phyloP scores from a whole-genome alignment of 2,329 filamentous ascomycete genomes.

The Aspergillus quadrilineatus region DNA sequence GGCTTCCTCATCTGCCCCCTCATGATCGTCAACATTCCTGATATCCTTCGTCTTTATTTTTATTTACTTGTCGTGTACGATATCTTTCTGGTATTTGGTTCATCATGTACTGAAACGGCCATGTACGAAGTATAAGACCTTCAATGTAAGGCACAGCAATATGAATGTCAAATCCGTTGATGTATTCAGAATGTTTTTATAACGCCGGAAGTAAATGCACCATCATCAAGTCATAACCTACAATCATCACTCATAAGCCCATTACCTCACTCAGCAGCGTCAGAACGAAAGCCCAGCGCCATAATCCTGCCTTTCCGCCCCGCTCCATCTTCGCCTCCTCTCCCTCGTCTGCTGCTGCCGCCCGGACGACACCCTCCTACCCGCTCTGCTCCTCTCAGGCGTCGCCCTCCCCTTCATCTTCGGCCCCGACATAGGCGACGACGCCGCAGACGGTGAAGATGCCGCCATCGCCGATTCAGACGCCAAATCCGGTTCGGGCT shows the following conservation, averaged over 20 bases:
- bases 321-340: constrained; percentile 23
- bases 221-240: constrained; percentile 6
- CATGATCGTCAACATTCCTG: neutral
- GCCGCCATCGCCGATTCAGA: neutral
- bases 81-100: neutral
- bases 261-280: neutral
- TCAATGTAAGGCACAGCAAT: neutral
- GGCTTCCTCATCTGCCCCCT: neutral
- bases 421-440: neutral
- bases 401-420: constrained; percentile 12
- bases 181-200: neutral
- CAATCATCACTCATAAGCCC: neutral
- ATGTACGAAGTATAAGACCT: constrained; percentile 1
- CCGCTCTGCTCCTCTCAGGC: constrained; percentile 15
- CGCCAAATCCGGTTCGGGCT: constrained; percentile 2
- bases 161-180: neutral
- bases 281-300: constrained; percentile 9
- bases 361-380: constrained; percentile 13
- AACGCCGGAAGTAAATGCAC: neutral
- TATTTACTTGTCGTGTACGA: neutral
- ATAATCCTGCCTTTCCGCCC: constrained; percentile 18
- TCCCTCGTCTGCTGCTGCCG: constrained; percentile 19
- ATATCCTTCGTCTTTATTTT: neutral
- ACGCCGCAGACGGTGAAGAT: neutral
- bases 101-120: constrained; percentile 1